Evolutionary conservation across 2,329 filamentous ascomycete genomes (phyloP).

Genomic region (Sporothrix phasma): DNA sequence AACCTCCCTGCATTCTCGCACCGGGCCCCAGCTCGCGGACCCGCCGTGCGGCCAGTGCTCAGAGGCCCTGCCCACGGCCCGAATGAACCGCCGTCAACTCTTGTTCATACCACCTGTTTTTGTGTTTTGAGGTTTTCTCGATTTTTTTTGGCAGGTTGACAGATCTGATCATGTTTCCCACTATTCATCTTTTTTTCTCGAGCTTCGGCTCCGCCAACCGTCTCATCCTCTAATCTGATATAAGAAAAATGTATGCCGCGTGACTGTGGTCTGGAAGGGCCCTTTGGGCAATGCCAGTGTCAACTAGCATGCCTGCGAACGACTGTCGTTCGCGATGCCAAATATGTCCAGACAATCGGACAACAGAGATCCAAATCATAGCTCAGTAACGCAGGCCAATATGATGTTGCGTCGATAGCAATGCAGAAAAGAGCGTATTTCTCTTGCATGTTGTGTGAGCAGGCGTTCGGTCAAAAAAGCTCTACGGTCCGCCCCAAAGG

Average conservation of each 20-base stretch:
- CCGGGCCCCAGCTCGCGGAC: not conserved
- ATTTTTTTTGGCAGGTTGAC: not conserved
- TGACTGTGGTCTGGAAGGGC: not conserved
- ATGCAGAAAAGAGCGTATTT: not conserved
- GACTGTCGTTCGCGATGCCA: not conserved
- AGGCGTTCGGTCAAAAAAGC: not conserved
- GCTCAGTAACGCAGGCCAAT: not conserved
- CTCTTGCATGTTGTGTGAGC: not conserved
- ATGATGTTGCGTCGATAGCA: not conserved
- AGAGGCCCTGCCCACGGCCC: not conserved
- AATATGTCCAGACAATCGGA: not conserved
- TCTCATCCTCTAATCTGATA: not conserved
- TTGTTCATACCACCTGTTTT: not conserved
- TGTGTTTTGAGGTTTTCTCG: not conserved
- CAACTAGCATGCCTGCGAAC: not conserved
- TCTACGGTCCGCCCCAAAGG: not conserved
- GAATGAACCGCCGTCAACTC: not conserved
- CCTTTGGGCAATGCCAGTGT: not conserved
- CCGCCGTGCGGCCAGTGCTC: not conserved
- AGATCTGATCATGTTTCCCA: not conserved
- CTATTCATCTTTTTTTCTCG: not conserved
- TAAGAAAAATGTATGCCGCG: not conserved
- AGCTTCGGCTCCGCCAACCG: not conserved
- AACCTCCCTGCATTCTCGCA: conserved; percentile 5
- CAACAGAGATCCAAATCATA: not conserved